Conservation (phyloP, 148 eudicot species). For the Beta vulgaris region DNA sequence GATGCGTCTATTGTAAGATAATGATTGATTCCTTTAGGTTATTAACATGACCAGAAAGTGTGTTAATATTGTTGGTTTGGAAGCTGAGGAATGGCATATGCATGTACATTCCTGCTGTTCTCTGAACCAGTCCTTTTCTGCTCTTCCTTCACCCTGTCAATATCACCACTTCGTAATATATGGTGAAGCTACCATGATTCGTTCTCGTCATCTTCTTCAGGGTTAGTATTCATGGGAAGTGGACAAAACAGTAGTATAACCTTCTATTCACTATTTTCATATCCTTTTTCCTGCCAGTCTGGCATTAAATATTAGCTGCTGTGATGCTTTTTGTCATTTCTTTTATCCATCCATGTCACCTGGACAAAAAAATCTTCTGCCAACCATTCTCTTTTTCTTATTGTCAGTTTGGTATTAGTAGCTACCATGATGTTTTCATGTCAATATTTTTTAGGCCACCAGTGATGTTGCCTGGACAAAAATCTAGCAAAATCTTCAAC, state of each 20-base stretch:
- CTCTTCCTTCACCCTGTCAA: not conserved
- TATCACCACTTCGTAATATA: not conserved
- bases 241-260: not conserved
- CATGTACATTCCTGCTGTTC: not conserved
- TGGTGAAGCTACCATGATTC: not conserved
- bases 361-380: not conserved
- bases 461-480: not conserved
- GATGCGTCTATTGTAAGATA: not conserved
- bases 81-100: conserved; percentile 4
- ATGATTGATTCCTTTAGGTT: not conserved
- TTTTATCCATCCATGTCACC: not conserved
- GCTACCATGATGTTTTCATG: not conserved
- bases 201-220: not conserved
- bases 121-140: not conserved
- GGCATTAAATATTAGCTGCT: not conserved
- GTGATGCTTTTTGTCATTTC: not conserved
- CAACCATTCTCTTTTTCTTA: not conserved
- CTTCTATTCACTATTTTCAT: not conserved
- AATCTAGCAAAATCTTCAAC: not conserved
- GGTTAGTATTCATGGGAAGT: not conserved
- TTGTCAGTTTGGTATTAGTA: not conserved
- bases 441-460: not conserved
- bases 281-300: not conserved
- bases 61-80: not conserved
- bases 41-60: not conserved